Conservation (phyloP, 441 rosid species). For the Capsella rubella region DNA sequence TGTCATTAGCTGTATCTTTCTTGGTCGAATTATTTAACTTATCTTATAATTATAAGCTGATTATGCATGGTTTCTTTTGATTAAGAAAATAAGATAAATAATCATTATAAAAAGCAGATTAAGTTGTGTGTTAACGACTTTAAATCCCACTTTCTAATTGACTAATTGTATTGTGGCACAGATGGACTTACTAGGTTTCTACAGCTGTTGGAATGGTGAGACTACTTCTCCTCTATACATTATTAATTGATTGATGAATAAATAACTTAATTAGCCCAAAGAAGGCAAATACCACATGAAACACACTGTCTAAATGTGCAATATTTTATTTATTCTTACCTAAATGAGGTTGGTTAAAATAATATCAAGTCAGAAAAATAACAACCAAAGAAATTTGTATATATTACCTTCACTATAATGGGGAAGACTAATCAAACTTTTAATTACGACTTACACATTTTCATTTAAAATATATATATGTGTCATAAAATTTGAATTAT, state of each 20-base stretch:
- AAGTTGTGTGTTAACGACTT: not conserved
- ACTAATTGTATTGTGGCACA: conserved; percentile 38
- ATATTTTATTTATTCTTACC: not conserved
- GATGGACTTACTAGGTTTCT: conserved; percentile 71
- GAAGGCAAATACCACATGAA: conserved; percentile 9
- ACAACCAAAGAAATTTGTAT: not conserved
- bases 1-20: conserved; percentile 18
- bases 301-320: not conserved
- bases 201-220: conserved; percentile 70
- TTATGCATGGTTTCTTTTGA: conserved; percentile 27
- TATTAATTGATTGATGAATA: not conserved
- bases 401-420: not conserved
- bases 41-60: conserved; percentile 16
- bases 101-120: not conserved
- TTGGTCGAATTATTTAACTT: not conserved
- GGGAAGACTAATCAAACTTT: not conserved
- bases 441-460: not conserved
- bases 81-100: not conserved
- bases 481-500: too few relatives aligned
- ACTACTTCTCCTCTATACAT: not conserved
- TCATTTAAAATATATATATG: not conserved
- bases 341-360: conserved; percentile 1
- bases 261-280: not conserved
- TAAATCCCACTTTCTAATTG: not conserved
- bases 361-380: not conserved